Conservation (phyloP, 306 rosid genomes). For the Cicer bijugum region DNA sequence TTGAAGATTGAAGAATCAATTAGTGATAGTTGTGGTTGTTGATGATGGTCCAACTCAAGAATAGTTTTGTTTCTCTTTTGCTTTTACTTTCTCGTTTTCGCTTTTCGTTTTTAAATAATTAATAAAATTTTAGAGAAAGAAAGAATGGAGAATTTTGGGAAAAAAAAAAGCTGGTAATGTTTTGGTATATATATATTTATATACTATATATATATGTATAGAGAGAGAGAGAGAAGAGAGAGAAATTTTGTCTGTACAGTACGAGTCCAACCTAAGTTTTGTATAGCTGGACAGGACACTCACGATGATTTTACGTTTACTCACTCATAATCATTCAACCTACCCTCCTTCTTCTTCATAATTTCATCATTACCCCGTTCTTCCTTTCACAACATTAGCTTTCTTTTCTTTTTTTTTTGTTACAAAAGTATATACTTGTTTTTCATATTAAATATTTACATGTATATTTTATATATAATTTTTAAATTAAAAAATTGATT, state of each 20-base stretch:
- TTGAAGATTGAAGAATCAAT: conserved; percentile 11
- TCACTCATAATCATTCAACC: too few relatives aligned
- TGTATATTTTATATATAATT: too few relatives aligned
- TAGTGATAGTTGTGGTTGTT: neutral
- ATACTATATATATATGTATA: too few relatives aligned
- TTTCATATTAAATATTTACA: too few relatives aligned
- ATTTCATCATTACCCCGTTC: conserved; percentile 42
- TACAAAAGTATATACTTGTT: too few relatives aligned
- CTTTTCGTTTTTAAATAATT: conserved; percentile 38
- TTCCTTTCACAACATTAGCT: neutral
- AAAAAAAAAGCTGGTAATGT: too few relatives aligned
- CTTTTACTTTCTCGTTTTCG: conserved; percentile 8
- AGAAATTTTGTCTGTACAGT: conserved; percentile 28
- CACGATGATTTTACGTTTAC: conserved; percentile 36
- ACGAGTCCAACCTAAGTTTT: conserved; percentile 56
- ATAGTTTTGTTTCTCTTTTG: conserved; percentile 41
- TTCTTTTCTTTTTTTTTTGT: too few relatives aligned
- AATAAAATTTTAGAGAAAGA: neutral
- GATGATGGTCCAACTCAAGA: conserved; percentile 35
- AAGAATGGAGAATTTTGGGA: neutral
- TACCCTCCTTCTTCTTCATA: conserved; percentile 31
- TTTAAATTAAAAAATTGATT: too few relatives aligned
- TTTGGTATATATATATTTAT: too few relatives aligned
- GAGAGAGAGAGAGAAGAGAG: neutral
- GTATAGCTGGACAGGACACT: conserved; percentile 52